Conservation (phyloP, 1,284 basidiomycete species). For the Irpex rosettiformis region DNA sequence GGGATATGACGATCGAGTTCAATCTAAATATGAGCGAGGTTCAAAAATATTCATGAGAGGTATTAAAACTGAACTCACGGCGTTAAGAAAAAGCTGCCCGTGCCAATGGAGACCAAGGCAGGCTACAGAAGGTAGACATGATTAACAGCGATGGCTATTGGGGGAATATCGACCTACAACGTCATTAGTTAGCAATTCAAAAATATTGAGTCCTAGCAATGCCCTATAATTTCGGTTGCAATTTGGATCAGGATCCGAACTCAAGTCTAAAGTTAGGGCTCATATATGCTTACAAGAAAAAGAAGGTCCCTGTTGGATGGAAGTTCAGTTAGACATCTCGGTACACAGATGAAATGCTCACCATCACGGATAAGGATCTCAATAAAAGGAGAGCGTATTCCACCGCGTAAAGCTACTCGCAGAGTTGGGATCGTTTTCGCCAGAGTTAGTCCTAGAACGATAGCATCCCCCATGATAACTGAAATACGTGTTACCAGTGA, state of each 20-base stretch:
- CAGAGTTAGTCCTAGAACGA: neutral
- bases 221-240: too few relatives aligned
- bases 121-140: neutral
- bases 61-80: neutral
- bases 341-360: too few relatives aligned
- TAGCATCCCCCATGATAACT: neutral
- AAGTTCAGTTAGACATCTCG: too few relatives aligned
- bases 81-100: neutral
- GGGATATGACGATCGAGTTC: neutral
- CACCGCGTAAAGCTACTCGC: neutral
- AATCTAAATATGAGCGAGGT: neutral
- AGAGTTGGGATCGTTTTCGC: neutral
- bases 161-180: neutral
- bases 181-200: neutral
- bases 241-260: too few relatives aligned
- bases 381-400: neutral
- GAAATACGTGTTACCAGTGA: neutral
- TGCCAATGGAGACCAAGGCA: neutral
- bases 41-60: neutral
- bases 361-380: neutral
- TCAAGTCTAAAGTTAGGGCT: too few relatives aligned
- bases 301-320: neutral
- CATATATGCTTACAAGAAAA: neutral
- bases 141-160: neutral
- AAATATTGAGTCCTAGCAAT: neutral